Base-by-base conservation (phyloP, 768 basidiomycete species). In the Leucosporidium yakuticum region DNA sequence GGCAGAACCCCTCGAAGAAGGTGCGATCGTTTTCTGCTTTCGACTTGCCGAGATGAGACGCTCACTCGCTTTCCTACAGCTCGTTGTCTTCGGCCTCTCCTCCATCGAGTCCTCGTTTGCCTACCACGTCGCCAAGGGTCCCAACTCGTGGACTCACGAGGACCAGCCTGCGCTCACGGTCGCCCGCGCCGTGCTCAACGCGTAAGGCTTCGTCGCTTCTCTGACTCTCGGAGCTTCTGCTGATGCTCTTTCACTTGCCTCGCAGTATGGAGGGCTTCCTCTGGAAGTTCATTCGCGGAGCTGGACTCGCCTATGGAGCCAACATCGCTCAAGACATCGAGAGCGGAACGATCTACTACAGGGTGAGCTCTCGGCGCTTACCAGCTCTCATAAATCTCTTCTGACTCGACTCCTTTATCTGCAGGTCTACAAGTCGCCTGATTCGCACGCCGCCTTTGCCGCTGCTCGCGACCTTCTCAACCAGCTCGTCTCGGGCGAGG, bases 101-200 rank as follows among this genome's bases (percentile, higher is more conserved):
- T 92, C 91, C 6, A 95, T 97, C 69, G 96, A 99, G 80, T 95
- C 91, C 74, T 88, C 90, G 3, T 98, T 86, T 77, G 88, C 85
- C 25, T 84, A 82, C 15, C 88, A 92, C 76, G 86, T 85, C 12
- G 84, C 89, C 0, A 90, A 87, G 76, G 86, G 88, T 34, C 87
- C 93, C 49, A 81, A 83, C 76, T 89, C 91, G 31, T 93, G 88
- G 48, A 62, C 67, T 20, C 87, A 95, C 76, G 85, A 87, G 9
- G 91, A 94, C 68, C 87, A 87, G 74, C 87, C 95, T 4, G 88
- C 87, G n/a, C 79, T 95, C 32, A 84, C 87, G 27, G 84, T 98
- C n/a, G 87, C 93, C 6, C 79, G 86, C 3, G 89, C 94, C 73
- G 85, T 92, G 21, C 81, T 99, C 60, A 96, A 96, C 73, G 94